phyloP scores from a whole-genome alignment of 345 rosid genomes.

The Hypericum perforatum region DNA sequence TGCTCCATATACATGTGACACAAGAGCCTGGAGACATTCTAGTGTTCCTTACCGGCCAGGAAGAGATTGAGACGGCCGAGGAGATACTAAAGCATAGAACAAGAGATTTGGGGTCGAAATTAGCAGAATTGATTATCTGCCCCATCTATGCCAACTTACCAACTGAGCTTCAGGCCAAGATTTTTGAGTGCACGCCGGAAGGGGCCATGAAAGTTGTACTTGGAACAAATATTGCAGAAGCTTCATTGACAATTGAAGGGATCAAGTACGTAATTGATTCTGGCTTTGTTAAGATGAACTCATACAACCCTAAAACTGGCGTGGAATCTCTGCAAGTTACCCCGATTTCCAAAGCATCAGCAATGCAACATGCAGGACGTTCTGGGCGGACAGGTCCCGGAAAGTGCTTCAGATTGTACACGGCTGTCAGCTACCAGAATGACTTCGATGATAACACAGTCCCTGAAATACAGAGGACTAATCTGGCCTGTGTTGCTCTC shows the following conservation, averaged over 20 bases:
- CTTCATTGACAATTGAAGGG: constrained; percentile 90
- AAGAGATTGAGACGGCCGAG: constrained; percentile 93
- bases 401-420: constrained; percentile 79
- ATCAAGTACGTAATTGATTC: constrained; percentile 92
- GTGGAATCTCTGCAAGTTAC: constrained; percentile 88
- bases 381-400: constrained; percentile 98
- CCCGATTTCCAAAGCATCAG: constrained; percentile 95
- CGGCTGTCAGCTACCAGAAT: constrained; percentile 62
- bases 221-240: constrained; percentile 96
- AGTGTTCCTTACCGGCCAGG: too few relatives aligned
- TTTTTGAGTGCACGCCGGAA: constrained; percentile 94
- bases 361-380: constrained; percentile 89
- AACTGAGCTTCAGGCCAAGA: constrained; percentile 90
- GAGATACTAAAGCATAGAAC: constrained; percentile 83
- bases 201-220: constrained; percentile 94
- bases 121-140: constrained; percentile 86
- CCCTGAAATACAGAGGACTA: constrained; percentile 92
- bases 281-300: constrained; percentile 92
- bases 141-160: constrained; percentile 97
- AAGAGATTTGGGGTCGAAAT: constrained; percentile 85
- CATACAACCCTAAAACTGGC: constrained; percentile 94
- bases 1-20: constrained; percentile 76
- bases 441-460: constrained; percentile 89
- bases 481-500: constrained; percentile 90
- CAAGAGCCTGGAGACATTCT: constrained; percentile 83